Conservation (phyloP, 164 flowering plant species). For the Amborella trichopoda region DNA sequence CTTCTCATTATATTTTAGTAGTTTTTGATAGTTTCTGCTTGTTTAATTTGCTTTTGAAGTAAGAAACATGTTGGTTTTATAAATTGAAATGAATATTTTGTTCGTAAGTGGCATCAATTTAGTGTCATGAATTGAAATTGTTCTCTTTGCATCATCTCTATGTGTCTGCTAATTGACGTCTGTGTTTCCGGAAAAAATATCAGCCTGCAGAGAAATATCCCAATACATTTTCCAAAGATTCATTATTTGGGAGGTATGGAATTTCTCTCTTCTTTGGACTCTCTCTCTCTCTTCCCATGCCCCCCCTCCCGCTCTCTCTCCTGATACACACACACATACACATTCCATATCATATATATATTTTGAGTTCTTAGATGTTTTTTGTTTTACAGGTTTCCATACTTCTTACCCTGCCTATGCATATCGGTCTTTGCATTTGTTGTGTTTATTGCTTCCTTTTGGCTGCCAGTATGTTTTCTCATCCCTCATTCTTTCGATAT, state of each 20-base stretch:
- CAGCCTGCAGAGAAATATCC: constrained; percentile 15
- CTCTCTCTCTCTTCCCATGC: neutral
- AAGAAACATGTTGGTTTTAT: no score
- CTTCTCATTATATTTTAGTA: no score
- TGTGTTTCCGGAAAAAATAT: no score
- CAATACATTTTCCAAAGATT: constrained; percentile 4
- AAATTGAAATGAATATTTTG: no score
- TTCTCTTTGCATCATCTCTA: no score
- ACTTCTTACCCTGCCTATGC: constrained; percentile 47
- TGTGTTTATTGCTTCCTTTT: constrained; percentile 20
- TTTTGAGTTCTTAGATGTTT: neutral
- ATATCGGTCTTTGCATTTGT: constrained; percentile 30
- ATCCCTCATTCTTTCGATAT: neutral
- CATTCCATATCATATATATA: neutral
- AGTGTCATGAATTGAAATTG: no score
- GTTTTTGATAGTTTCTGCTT: no score
- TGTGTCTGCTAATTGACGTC: no score
- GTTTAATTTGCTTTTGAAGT: no score
- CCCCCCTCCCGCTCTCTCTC: neutral
- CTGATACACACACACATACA: neutral
- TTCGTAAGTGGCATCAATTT: no score
- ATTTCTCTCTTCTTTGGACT: neutral
- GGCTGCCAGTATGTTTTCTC: constrained; percentile 10
- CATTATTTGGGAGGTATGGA: constrained; percentile 12
- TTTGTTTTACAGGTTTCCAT: constrained; percentile 32